Conservation (phyloP, 495 filamentous ascomycete species). For the Wilcoxina mikolae region DNA sequence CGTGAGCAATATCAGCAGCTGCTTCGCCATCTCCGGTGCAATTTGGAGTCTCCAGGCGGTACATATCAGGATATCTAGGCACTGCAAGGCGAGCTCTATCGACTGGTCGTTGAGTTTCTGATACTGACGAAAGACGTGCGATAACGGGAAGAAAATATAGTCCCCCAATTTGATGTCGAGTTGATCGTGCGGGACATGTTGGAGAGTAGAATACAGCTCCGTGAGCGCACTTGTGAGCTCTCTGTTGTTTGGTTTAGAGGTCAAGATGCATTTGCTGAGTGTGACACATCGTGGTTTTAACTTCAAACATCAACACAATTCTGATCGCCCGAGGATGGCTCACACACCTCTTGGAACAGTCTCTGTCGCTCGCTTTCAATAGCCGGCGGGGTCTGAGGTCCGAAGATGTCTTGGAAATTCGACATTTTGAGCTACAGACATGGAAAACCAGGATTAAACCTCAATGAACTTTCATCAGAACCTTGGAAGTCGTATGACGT, state of each 20-base stretch:
- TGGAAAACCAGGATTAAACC: background rate
- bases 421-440: background rate
- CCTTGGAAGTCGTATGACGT: background rate
- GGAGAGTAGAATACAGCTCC: background rate
- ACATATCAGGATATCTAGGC: constrained; percentile 53
- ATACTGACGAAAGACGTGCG: constrained; percentile 66
- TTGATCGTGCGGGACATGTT: background rate
- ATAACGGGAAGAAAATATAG: constrained; percentile 87
- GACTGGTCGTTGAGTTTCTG: constrained; percentile 55
- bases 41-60: constrained; percentile 63
- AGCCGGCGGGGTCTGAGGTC: background rate
- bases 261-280: constrained; percentile 2
- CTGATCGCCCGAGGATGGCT: no score
- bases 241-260: constrained; percentile 1
- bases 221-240: constrained; percentile 6
- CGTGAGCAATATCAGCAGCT: constrained; percentile 72
- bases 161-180: constrained; percentile 46
- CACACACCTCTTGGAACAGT: no score
- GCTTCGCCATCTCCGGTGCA: constrained; percentile 54
- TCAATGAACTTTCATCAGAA: background rate
- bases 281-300: constrained; percentile 7
- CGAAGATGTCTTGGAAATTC: background rate
- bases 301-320: no score
- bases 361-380: background rate
- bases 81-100: constrained; percentile 59